Conservation (phyloP, 2,329 filamentous ascomycete species). For the Nigrospora osmanthi region DNA sequence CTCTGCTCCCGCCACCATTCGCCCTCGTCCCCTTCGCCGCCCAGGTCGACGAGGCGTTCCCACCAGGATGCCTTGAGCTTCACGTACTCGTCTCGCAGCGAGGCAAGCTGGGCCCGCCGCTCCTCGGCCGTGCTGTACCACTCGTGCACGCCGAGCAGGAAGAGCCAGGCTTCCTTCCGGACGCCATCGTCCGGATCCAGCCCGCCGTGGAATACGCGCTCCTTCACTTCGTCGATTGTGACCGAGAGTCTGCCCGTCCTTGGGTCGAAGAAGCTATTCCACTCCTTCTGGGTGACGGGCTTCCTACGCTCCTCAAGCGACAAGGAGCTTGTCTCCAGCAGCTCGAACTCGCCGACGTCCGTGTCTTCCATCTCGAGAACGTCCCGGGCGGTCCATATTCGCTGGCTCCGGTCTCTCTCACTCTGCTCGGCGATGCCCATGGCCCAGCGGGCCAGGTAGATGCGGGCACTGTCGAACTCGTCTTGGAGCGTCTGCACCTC, state of each 20-base stretch:
- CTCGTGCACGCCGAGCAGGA: slow-evolving; percentile 81
- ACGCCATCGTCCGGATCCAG: slow-evolving; percentile 84
- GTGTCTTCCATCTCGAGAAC: slow-evolving; percentile 91
- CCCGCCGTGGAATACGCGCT: slow-evolving; percentile 93
- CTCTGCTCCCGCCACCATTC: slow-evolving; percentile 98
- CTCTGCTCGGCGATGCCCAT: slow-evolving; percentile 99
- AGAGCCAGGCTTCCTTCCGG: slow-evolving; percentile 94
- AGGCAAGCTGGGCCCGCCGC: slow-evolving; percentile 73
- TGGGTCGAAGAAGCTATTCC: slow-evolving; percentile 82
- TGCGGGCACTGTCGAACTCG: slow-evolving; percentile 90
- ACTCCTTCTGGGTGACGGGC: slow-evolving; percentile 74
- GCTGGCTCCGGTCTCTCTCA: slow-evolving; percentile 74
- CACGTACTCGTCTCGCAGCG: slow-evolving; percentile 85
- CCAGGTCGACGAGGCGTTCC: slow-evolving; percentile 81
- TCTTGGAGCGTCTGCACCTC: slow-evolving; percentile 94
- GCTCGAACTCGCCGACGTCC: slow-evolving; percentile 91
- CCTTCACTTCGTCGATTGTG: slow-evolving; percentile 88
- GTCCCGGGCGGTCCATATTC: slow-evolving; percentile 90
- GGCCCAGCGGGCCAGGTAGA: slow-evolving; percentile 94
- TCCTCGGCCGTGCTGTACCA: slow-evolving; percentile 90
- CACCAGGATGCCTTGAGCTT: slow-evolving; percentile 93
- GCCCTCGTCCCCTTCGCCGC: slow-evolving; percentile 69
- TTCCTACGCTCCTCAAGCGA: slow-evolving; percentile 71
- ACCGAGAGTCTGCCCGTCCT: slow-evolving; percentile 66
- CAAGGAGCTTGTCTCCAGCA: slow-evolving; percentile 70